A percentile compares a stretch with the other conserved stretches of the same genome.
Evolutionary conservation across 2,329 filamentous ascomycete species (phyloP).

Genomic region (Pseudonectria buxi): DNA sequence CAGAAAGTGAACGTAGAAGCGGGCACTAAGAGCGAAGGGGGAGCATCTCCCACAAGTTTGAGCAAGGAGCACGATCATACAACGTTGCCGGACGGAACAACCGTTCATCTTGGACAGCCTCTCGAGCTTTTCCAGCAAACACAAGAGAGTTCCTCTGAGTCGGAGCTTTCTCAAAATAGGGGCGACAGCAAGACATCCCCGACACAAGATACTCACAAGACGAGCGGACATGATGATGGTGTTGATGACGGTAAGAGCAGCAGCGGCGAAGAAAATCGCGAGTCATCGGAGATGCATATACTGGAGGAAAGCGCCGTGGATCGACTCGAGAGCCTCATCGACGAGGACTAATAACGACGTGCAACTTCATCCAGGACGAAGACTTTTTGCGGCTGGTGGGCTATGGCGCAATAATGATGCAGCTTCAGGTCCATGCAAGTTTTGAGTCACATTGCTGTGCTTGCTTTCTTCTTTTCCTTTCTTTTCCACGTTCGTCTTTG

Average conservation of each 20-base stretch:
- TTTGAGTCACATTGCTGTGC: too few relatives aligned
- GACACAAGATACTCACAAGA: neutral
- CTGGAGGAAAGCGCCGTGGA: slow-evolving; percentile 14
- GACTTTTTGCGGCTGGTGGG: neutral
- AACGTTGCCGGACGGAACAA: slow-evolving; percentile 12
- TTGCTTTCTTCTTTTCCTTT: too few relatives aligned
- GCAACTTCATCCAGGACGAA: neutral
- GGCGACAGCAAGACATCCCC: slow-evolving; percentile 1
- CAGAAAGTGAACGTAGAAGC: neutral
- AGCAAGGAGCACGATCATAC: slow-evolving; percentile 5
- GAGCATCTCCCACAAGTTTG: neutral
- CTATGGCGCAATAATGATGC: too few relatives aligned
- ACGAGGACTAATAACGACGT: slow-evolving; percentile 2
- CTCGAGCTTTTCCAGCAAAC: slow-evolving; percentile 11
- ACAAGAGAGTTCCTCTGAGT: neutral
- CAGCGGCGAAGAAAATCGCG: neutral
- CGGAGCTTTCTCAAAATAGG: neutral
- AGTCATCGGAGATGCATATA: neutral
- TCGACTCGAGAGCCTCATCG: slow-evolving; percentile 12
- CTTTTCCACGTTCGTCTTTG: too few relatives aligned
- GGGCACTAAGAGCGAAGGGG: neutral
- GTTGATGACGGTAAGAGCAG: neutral
- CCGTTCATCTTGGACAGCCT: slow-evolving; percentile 14
- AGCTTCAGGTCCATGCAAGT: too few relatives aligned
- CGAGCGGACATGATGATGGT: neutral